Evolutionary conservation across 352 stramenopile species (phyloP), one percentile per base, ranked within the genome.

Genomic region (Blastocystis sp.): DNA sequence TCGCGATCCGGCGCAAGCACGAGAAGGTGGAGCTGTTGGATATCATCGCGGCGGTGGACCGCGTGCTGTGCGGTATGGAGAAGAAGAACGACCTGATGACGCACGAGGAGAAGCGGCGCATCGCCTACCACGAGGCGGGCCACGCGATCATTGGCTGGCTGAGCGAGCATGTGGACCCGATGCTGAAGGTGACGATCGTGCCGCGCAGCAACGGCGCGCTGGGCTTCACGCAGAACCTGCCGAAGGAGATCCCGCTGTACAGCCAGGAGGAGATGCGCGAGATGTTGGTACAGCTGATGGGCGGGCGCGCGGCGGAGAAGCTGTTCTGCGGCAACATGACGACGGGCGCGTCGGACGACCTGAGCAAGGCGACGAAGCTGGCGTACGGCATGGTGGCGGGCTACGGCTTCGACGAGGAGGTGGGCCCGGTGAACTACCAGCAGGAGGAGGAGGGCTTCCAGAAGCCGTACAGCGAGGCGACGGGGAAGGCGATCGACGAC

Each of bases 111-210:
- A 97, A 97, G 91, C 94, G 94, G 84, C 98, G 97, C 62, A 96
- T 99, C 45, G 97, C 97, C 21, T 98, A 98, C 89, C 97, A 99
- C 91, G 97, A 99, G 91, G 96, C 96, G 40, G 97, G 97, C 7
- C 97, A 99, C 90, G 97, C 97, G 10, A 94, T 99, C 9, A 94
- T 96, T 34, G 96, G 96, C 53, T 99, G 96, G 96, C 98, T 98
- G 91, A 90, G 98, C 65, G 95, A 99, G 90, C 94, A 99, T 90
- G 95, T 96, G 0, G 96, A 98, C 89, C 97, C 97, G 40, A 90
- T 99, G 53, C 91, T 99, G n/a, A 99, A 99, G 92, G 64, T 99
- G 43, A 99, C 97, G 9, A 99, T 99, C 79, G 96, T 99, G 70
- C 97, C 97, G 19, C 92, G 96, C 41, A 94, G 93, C 62, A 96